Base-by-base conservation (phyloP, 768 basidiomycete species). In the Cyathus striatus region DNA sequence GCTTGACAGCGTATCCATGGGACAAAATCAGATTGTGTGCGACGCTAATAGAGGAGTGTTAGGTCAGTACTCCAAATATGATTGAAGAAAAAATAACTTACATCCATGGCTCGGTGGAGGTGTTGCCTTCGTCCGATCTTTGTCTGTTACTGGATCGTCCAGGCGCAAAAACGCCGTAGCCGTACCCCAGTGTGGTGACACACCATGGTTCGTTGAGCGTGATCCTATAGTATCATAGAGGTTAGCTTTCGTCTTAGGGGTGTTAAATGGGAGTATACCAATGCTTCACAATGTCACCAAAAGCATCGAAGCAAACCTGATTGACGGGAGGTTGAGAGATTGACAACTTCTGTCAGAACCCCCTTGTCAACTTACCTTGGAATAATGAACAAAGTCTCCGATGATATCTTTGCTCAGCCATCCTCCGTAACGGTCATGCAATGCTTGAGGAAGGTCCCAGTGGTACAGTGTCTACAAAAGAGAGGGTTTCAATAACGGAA, bases 191-290 rank as follows among this genome's bases (percentile, higher is more conserved):
- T 37, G 76, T 66, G 34, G 83, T 72, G 38, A 80, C 62, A 43
- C 76, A 76, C 81, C 79, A 84, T 1, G 83, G 83, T 62, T 90
- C 86, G 61, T 88, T 87, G 57, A 82, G 58, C 1, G 84, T 86
- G 43, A 85, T 68, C 82, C 79, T 80, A 23, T 45, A 23, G n/a
- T n/a, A n/a, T n/a, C n/a, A n/a, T n/a, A n/a, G n/a, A n/a, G n/a
- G n/a, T n/a, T n/a, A n/a, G n/a, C n/a, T n/a, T n/a, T n/a, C n/a
- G n/a, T n/a, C n/a, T n/a, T n/a, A n/a, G n/a, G n/a, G n/a, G n/a
- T n/a, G n/a, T n/a, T n/a, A 16, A 16, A n/a, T 6, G 7, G 5
- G 7, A 37, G 23, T 30, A 40, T 46, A 79, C 86, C 84, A 87
- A 55, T 83, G 65, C 58, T 84, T 83, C 48, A 88, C 86, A 32